These are phyloP conservation scores for Rhodotorula sp. DNA, from an alignment of 1,284 basidiomycete genomes.

Conservation along the genomic window DNA sequence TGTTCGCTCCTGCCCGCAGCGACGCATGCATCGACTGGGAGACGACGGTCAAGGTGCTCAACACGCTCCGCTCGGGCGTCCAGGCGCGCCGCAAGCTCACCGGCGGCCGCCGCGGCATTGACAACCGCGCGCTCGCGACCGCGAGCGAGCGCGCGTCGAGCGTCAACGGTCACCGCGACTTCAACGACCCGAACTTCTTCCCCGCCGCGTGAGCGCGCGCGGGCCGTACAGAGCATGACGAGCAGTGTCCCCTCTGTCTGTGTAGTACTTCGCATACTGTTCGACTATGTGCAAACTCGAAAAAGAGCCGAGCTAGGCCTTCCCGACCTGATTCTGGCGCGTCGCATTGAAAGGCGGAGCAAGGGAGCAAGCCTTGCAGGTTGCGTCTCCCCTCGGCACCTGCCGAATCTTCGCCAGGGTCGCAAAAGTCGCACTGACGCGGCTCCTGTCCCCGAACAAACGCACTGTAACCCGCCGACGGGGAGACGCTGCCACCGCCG, in stretches of 20 bases:
- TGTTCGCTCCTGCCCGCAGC: slow-evolving; percentile 2
- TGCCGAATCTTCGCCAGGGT: too few relatives aligned
- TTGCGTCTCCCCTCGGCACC: too few relatives aligned
- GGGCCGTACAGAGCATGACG: background rate
- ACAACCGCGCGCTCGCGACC: slow-evolving; percentile 26
- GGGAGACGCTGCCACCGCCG: too few relatives aligned
- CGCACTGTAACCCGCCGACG: too few relatives aligned
- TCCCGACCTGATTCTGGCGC: too few relatives aligned
- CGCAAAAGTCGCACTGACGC: too few relatives aligned
- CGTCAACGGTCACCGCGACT: slow-evolving; percentile 28
- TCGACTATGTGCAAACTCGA: too few relatives aligned
- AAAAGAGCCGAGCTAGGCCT: too few relatives aligned
- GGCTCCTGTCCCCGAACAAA: too few relatives aligned
- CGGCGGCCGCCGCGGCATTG: slow-evolving; percentile 13
- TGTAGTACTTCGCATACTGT: background rate
- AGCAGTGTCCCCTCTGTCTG: background rate
- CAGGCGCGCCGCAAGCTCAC: slow-evolving; percentile 63
- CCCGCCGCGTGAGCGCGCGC: background rate
- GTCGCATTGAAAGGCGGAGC: too few relatives aligned
- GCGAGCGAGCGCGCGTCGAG: slow-evolving; percentile 25
- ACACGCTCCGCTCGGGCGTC: slow-evolving; percentile 78
- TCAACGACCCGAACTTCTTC: slow-evolving; percentile 33
- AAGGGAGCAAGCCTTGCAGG: too few relatives aligned
- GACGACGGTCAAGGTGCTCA: slow-evolving; percentile 73
- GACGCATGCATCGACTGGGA: slow-evolving; percentile 86